Evolutionary conservation across 1,139 yeast species (phyloP).

Genomic region (Candida labiduridarum): DNA sequence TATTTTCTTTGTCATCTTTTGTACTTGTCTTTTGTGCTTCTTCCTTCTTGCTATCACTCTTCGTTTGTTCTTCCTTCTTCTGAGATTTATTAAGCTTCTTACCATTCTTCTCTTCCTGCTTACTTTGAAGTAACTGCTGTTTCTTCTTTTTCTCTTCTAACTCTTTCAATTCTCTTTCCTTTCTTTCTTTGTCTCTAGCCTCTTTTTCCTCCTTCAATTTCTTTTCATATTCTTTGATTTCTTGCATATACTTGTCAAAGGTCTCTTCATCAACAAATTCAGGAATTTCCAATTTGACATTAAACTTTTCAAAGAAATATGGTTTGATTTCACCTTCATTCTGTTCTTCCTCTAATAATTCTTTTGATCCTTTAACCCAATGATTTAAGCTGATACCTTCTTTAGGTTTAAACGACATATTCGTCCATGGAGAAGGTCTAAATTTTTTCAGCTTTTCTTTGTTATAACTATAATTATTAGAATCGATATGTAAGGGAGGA

Average conservation of each 20-base stretch:
- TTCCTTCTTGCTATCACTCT: slow-evolving; percentile 1
- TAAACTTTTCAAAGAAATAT: slow-evolving; percentile 75
- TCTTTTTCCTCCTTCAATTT: slow-evolving; percentile 19
- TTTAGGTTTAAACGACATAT: slow-evolving; percentile 56
- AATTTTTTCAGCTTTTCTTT: slow-evolving; percentile 68
- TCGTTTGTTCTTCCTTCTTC: slow-evolving; percentile 3
- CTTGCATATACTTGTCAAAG: slow-evolving; percentile 53
- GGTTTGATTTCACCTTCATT: slow-evolving; percentile 46
- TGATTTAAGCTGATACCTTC: slow-evolving; percentile 61
- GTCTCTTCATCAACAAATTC: slow-evolving; percentile 63
- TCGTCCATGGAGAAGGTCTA: slow-evolving; percentile 83
- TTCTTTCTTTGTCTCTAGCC: slow-evolving; percentile 26
- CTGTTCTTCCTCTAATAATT: slow-evolving; percentile 32
- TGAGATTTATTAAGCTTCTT: slow-evolving; percentile 3
- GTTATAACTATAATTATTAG: slow-evolving; percentile 50
- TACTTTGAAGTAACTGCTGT: slow-evolving; percentile 12
- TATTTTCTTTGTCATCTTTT: slow-evolving; percentile 10
- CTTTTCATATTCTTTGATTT: slow-evolving; percentile 35
- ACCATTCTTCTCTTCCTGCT: slow-evolving; percentile 16
- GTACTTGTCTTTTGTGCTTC: slow-evolving; percentile 6
- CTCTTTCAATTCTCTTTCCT: slow-evolving; percentile 18
- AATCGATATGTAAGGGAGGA: slow-evolving; percentile 73
- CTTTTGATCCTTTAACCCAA: slow-evolving; percentile 84
- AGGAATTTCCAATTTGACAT: slow-evolving; percentile 72
- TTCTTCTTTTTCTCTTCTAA: slow-evolving; percentile 9